A percentile compares a stretch with the other conserved stretches of the same genome.
These are phyloP conservation scores for Musa troglodytarum DNA, from an alignment of 176 grass and related monocot genomes.

Conservation along the genomic window DNA sequence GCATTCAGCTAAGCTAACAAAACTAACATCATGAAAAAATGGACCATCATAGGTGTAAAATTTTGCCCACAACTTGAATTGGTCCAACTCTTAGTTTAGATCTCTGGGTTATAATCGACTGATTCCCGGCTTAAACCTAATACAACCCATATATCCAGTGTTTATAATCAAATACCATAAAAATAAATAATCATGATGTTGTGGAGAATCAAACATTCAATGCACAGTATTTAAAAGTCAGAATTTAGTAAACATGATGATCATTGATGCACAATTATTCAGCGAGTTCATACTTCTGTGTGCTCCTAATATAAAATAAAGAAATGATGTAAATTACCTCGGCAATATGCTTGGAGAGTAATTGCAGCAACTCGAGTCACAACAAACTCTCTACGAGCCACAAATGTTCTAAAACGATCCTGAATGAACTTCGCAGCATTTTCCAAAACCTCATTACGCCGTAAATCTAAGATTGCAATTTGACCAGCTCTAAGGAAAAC, in stretches of 20 bases:
- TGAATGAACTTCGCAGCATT: constrained; percentile 81
- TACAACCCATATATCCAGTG: not conserved
- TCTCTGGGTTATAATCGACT: not conserved
- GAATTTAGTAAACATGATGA: not conserved
- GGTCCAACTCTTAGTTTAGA: not conserved
- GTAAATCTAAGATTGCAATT: constrained; percentile 75
- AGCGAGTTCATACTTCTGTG: no score
- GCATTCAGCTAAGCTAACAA: not conserved
- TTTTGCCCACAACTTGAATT: not conserved
- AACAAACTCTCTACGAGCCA: constrained; percentile 54
- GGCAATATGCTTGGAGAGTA: constrained; percentile 76
- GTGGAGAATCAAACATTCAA: not conserved
- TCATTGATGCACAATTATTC: not conserved
- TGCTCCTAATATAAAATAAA: not conserved
- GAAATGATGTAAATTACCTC: constrained; percentile 40
- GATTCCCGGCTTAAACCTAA: not conserved
- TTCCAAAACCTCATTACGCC: constrained; percentile 87
- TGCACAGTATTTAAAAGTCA: not conserved
- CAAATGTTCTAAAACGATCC: constrained; percentile 59
- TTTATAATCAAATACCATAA: not conserved
- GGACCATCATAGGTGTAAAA: not conserved
- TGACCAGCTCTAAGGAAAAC: constrained; percentile 93
- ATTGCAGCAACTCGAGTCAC: constrained; percentile 51
- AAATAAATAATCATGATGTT: not conserved
- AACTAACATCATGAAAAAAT: not conserved